A percentile compares a stretch with the other conserved stretches of the same genome.
Conservation (phyloP, 208 protist species). For the Leptomonas pyrrhocoris region DNA sequence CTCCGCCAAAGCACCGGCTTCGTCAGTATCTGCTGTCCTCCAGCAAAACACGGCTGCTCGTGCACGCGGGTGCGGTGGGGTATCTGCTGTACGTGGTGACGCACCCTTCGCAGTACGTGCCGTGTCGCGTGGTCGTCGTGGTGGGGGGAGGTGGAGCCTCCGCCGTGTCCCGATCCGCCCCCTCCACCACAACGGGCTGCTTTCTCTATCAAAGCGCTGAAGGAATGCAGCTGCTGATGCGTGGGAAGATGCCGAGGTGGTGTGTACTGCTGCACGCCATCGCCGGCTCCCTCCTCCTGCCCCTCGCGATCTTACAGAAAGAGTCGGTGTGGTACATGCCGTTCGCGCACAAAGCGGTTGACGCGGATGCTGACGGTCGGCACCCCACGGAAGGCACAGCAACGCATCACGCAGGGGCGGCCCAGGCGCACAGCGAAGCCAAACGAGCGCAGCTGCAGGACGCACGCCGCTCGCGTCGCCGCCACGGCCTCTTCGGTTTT, state of each 20-base stretch:
- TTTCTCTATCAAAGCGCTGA: constrained; percentile 37
- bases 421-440: neutral
- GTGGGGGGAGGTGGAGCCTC: too few species aligned
- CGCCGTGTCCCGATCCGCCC: too few species aligned
- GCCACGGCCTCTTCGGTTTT: constrained; percentile 21
- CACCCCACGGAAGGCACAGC: too few species aligned
- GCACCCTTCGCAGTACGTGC: constrained; percentile 29
- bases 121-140: constrained; percentile 11
- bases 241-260: constrained; percentile 17
- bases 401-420: neutral
- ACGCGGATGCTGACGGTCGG: too few species aligned
- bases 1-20: neutral
- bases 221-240: constrained; percentile 44
- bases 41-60: constrained; percentile 29
- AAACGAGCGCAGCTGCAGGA: constrained; percentile 9
- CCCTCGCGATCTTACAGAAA: constrained; percentile 33
- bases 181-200: constrained; percentile 8
- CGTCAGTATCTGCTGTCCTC: constrained; percentile 25
- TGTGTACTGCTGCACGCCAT: constrained; percentile 19
- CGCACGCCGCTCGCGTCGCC: constrained; percentile 5
- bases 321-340: constrained; percentile 32
- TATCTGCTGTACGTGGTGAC: constrained; percentile 26
- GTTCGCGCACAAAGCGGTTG: neutral
- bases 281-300: constrained; percentile 24
- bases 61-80: constrained; percentile 19